A percentile compares a stretch with the other conserved stretches of the same genome.
phyloP scores from a whole-genome alignment of 2,329 filamentous ascomycete species.

The Arthrobotrys conoides region DNA sequence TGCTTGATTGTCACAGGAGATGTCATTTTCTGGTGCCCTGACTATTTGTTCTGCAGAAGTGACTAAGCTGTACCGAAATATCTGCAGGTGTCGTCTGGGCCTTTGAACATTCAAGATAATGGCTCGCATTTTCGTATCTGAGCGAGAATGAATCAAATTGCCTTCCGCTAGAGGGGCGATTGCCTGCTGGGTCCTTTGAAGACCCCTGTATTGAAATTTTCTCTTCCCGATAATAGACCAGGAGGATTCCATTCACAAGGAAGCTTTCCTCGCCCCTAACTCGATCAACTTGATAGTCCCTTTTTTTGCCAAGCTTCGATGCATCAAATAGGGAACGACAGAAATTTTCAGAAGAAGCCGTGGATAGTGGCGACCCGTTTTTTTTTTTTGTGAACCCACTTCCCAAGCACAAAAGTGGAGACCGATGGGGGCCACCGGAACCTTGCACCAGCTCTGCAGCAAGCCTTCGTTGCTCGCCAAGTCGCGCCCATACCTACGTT shows the following conservation, averaged over 20 bases:
- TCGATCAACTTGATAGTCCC: conserved; percentile 27
- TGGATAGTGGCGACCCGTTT: conserved; percentile 60
- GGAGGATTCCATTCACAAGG: conserved; percentile 20
- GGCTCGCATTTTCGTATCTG: conserved; percentile 55
- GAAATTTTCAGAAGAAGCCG: conserved; percentile 40
- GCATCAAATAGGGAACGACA: conserved; percentile 45
- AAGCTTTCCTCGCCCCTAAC: conserved; percentile 35
- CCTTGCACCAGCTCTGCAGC: conserved; percentile 55
- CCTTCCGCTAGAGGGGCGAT: conserved; percentile 37
- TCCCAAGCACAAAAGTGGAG: conserved; percentile 51
- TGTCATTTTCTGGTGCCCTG: not conserved
- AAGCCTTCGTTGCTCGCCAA: conserved; percentile 53
- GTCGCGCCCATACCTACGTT: conserved; percentile 25
- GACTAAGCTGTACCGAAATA: conserved; percentile 39
- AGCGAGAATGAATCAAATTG: conserved; percentile 50
- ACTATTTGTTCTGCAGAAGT: conserved; percentile 23
- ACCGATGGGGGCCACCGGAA: conserved; percentile 51
- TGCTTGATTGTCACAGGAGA: conserved; percentile 14
- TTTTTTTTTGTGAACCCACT: conserved; percentile 51
- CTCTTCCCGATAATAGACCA: conserved; percentile 33
- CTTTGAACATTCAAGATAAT: conserved; percentile 37
- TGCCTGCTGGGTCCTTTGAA: conserved; percentile 23
- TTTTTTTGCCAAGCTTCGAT: conserved; percentile 33
- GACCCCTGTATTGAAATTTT: conserved; percentile 40
- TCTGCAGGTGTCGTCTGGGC: conserved; percentile 47